Conservation (phyloP, 83 land plant species). For the Picea abies region DNA sequence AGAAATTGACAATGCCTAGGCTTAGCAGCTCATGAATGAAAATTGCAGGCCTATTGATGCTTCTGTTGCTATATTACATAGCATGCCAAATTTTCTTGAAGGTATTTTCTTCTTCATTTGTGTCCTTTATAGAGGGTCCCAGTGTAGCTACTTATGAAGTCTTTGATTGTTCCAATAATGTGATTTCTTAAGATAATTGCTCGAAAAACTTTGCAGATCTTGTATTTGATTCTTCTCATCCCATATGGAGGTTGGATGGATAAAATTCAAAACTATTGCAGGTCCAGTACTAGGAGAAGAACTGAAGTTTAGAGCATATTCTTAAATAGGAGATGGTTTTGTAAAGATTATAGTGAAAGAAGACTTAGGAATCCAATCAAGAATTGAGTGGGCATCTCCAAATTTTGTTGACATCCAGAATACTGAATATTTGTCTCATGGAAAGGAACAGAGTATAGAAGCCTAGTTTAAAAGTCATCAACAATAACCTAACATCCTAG, state of each 20-base stretch:
- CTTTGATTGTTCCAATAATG: background rate
- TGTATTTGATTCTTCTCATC: background rate
- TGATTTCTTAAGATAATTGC: background rate
- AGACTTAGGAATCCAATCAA: no score
- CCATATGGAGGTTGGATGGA: conserved; percentile 10
- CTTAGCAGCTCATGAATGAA: conserved; percentile 56
- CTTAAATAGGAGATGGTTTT: no score
- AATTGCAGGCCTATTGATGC: conserved; percentile 78
- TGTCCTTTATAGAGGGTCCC: background rate
- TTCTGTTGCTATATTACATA: conserved; percentile 38
- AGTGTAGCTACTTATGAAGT: background rate
- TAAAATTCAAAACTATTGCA: background rate
- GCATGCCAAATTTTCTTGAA: background rate
- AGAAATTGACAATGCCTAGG: conserved; percentile 60
- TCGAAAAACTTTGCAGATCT: conserved; percentile 16
- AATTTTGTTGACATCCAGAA: no score
- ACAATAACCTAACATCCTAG: no score
- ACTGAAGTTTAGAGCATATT: no score
- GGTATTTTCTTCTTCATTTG: background rate
- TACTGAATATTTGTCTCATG: no score
- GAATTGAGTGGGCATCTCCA: no score
- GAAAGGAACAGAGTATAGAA: no score
- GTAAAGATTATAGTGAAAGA: no score
- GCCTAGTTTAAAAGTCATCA: no score
- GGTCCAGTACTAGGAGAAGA: background rate